Conservation (phyloP, 148 eudicot species). For the Salicornia ramosissima region DNA sequence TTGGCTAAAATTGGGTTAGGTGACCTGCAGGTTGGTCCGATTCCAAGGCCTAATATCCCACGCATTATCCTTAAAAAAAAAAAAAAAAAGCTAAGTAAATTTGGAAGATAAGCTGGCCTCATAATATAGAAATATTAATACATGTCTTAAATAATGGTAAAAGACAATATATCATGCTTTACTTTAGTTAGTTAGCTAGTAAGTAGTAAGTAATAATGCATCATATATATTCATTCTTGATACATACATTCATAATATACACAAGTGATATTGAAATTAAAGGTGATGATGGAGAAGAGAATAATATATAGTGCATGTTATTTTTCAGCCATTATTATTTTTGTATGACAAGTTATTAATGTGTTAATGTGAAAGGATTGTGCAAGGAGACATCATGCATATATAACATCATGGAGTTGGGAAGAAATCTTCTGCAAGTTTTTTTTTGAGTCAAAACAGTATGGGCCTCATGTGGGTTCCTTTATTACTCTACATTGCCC, state of each 20-base stretch:
- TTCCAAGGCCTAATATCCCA: too few relatives aligned
- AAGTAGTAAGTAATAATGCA: constrained; percentile 7
- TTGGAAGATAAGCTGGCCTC: too few relatives aligned
- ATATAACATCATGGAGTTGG: too few relatives aligned
- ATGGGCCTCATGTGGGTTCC: constrained; percentile 80
- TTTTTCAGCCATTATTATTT: constrained; percentile 16
- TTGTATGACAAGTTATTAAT: constrained; percentile 18
- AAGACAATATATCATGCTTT: not conserved
- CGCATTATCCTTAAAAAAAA: too few relatives aligned
- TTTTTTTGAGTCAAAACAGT: constrained; percentile 37
- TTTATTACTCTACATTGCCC: constrained; percentile 28
- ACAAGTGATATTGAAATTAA: constrained; percentile 17
- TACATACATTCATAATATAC: not conserved
- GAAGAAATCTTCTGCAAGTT: constrained; percentile 33
- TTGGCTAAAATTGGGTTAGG: too few relatives aligned
- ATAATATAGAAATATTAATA: too few relatives aligned
- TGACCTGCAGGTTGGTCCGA: too few relatives aligned
- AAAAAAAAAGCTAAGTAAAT: too few relatives aligned
- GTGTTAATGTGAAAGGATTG: constrained; percentile 35
- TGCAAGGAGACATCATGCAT: constrained; percentile 34
- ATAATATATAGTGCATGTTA: not conserved
- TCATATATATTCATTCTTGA: not conserved
- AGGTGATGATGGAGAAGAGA: not conserved
- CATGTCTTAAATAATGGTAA: not conserved
- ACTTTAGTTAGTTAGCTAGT: not conserved